A percentile compares a stretch with the other conserved stretches of the same genome.
Evolutionary conservation across 441 rosid genomes (phyloP).

Genomic region (Aleurites moluccanus): DNA sequence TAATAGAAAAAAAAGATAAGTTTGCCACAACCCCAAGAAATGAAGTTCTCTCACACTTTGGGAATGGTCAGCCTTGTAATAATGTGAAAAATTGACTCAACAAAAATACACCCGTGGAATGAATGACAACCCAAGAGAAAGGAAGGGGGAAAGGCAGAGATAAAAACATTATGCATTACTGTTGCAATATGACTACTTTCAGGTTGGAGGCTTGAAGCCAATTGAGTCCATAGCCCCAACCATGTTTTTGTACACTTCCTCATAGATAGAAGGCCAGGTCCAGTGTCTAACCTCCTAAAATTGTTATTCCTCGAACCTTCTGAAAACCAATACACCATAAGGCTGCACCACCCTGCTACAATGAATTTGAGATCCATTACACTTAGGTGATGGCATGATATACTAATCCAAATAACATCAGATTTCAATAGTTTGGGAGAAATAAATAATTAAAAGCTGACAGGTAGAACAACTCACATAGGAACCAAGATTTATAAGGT

Average conservation of each 20-base stretch:
- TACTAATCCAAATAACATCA: constrained; percentile 9
- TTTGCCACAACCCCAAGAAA: background rate
- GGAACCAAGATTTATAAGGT: constrained; percentile 65
- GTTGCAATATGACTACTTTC: background rate
- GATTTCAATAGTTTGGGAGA: background rate
- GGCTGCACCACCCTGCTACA: constrained; percentile 64
- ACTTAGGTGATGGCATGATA: background rate
- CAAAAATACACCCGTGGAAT: background rate
- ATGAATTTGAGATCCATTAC: constrained; percentile 9
- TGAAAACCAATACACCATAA: constrained; percentile 92
- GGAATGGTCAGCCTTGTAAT: background rate
- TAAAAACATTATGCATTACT: background rate
- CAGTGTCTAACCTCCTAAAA: constrained; percentile 75
- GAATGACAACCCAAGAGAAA: background rate
- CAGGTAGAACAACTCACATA: constrained; percentile 49
- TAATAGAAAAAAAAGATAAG: background rate
- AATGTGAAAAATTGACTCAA: background rate
- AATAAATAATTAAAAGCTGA: constrained; percentile 10
- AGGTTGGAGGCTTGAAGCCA: background rate
- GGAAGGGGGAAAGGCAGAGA: background rate
- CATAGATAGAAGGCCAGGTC: constrained; percentile 11
- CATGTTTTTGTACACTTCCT: background rate
- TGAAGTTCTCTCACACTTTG: background rate
- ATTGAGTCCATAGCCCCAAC: background rate
- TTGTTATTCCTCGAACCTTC: constrained; percentile 57